These are phyloP conservation scores for Kuraishia ogatae DNA, from an alignment of 805 yeast species.

Conservation along the genomic window DNA sequence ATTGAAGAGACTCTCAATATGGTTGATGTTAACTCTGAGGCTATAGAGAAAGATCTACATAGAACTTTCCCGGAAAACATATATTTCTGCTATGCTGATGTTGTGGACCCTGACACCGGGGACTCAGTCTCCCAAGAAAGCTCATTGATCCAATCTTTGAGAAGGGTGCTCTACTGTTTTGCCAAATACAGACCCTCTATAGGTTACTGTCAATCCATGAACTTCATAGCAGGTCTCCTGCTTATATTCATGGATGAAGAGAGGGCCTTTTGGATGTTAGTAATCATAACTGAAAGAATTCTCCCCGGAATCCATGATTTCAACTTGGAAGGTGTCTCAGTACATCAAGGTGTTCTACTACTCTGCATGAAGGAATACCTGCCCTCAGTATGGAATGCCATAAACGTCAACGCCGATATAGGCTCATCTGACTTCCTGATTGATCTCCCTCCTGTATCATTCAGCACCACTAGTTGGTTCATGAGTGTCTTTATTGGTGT, in stretches of 20 bases:
- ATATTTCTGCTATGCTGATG: slow-evolving; percentile 48
- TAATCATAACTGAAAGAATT: slow-evolving; percentile 75
- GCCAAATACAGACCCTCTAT: slow-evolving; percentile 80
- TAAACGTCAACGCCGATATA: slow-evolving; percentile 23
- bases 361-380: slow-evolving; percentile 75
- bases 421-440: slow-evolving; percentile 47
- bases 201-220: slow-evolving; percentile 94
- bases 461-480: slow-evolving; percentile 96
- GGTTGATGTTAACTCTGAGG: slow-evolving; percentile 74
- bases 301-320: slow-evolving; percentile 89
- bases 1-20: slow-evolving; percentile 46
- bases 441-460: slow-evolving; percentile 80
- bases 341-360: slow-evolving; percentile 92
- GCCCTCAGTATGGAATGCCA: slow-evolving; percentile 67
- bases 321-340: slow-evolving; percentile 85
- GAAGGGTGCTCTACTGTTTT: slow-evolving; percentile 79
- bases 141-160: slow-evolving; percentile 55
- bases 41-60: slow-evolving; percentile 87
- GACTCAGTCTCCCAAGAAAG: slow-evolving; percentile 36
- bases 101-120: slow-evolving; percentile 4
- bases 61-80: slow-evolving; percentile 93
- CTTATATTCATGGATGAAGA: slow-evolving; percentile 86
- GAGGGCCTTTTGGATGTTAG: slow-evolving; percentile 91
- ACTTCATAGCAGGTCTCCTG: slow-evolving; percentile 83
- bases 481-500: slow-evolving; percentile 94